These are phyloP conservation scores for Pythium vanterpoolii DNA, from an alignment of 352 stramenopile species.

Conservation along the genomic window DNA sequence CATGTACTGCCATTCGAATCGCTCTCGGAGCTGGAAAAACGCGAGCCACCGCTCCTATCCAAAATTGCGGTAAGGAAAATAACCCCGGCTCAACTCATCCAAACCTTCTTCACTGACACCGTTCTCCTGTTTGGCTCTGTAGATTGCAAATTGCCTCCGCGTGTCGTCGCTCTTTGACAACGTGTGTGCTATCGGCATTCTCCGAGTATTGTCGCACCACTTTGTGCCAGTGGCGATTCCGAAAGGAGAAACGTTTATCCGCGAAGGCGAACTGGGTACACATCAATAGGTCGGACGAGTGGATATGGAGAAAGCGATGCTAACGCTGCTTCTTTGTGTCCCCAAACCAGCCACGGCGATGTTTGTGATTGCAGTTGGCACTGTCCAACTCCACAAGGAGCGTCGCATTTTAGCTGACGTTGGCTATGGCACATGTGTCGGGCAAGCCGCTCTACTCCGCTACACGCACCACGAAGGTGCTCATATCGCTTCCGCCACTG, in stretches of 20 bases:
- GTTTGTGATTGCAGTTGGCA: conserved; percentile 70
- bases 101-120: not conserved
- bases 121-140: not conserved
- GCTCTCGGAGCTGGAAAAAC: conserved; percentile 33
- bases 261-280: conserved; percentile 60
- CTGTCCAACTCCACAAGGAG: conserved; percentile 79
- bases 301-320: not conserved
- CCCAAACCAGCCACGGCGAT: conserved; percentile 53
- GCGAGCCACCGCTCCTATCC: conserved; percentile 55
- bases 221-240: conserved; percentile 59
- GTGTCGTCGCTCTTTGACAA: conserved; percentile 80
- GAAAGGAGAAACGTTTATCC: conserved; percentile 54
- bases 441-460: conserved; percentile 67
- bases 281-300: not conserved
- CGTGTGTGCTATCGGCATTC: conserved; percentile 74
- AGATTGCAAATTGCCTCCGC: conserved; percentile 81
- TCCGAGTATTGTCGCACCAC: conserved; percentile 73
- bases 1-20: conserved; percentile 60
- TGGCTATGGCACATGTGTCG: conserved; percentile 68
- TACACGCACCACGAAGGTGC: conserved; percentile 60
- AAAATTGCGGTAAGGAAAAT: conserved; percentile 52
- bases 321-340: not conserved
- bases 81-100: not conserved
- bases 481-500: conserved; percentile 74
- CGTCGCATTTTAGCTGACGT: conserved; percentile 59